Conservation (phyloP, 768 basidiomycete species). For the Hirschioporus abietinus region DNA sequence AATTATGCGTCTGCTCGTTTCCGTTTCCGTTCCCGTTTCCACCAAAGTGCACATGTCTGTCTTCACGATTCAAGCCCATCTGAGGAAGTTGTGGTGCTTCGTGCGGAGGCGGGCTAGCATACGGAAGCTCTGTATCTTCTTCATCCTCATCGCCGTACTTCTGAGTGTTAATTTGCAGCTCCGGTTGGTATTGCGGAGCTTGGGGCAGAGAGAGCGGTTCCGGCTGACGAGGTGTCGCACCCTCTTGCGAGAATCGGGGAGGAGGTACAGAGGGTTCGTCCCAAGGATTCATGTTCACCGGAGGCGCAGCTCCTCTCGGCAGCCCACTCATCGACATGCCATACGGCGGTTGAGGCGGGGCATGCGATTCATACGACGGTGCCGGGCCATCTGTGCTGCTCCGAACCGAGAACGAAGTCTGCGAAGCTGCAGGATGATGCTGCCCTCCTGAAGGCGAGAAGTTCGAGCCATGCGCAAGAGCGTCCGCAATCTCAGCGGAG, state of each 20-base stretch:
- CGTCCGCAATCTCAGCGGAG: slow-evolving; percentile 1
- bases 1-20: not conserved
- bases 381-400: slow-evolving; percentile 26
- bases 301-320: slow-evolving; percentile 38
- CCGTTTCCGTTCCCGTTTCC: not conserved
- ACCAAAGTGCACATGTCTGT: slow-evolving; percentile 4
- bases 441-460: not conserved
- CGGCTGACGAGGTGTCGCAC: slow-evolving; percentile 3
- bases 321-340: slow-evolving; percentile 19
- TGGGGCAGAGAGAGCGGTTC: not conserved
- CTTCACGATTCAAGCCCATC: not conserved
- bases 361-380: slow-evolving; percentile 32
- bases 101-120: not conserved
- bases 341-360: slow-evolving; percentile 23
- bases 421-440: not conserved
- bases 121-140: slow-evolving; percentile 29
- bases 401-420: not conserved
- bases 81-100: not conserved
- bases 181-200: slow-evolving; percentile 24
- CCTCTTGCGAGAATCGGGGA: slow-evolving; percentile 9
- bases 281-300: slow-evolving; percentile 29
- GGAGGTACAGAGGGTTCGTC: slow-evolving; percentile 28
- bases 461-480: not conserved
- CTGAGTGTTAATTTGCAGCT: slow-evolving; percentile 19
- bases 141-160: slow-evolving; percentile 38